phyloP scores from a whole-genome alignment of 2,329 filamentous ascomycete genomes.

The Trichophyton simii region DNA sequence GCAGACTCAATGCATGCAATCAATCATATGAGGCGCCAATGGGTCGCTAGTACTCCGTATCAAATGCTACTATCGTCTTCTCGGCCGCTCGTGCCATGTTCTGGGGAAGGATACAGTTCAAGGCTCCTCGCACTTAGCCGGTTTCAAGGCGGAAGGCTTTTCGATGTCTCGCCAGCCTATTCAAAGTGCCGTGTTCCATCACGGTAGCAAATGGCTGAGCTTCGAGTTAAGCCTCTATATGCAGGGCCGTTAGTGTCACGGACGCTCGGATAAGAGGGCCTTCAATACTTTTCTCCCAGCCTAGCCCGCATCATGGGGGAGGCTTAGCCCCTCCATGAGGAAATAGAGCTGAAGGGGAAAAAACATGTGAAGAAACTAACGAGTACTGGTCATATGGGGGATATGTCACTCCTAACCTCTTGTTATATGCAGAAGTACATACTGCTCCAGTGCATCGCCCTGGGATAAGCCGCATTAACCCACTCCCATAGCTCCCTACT shows the following conservation, averaged over 20 bases:
- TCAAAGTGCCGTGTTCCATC: neutral
- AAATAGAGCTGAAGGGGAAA: neutral
- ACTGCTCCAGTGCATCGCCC: neutral
- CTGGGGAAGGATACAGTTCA: neutral
- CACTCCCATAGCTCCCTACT: neutral
- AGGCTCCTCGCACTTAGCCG: neutral
- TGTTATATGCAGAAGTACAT: neutral
- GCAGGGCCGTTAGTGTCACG: neutral
- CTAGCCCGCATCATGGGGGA: neutral
- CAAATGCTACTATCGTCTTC: neutral
- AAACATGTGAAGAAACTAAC: constrained; percentile 2
- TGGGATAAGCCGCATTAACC: neutral
- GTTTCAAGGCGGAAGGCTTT: neutral
- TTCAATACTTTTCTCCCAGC: neutral
- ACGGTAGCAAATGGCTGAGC: neutral
- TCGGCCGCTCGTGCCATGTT: neutral
- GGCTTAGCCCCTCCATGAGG: neutral
- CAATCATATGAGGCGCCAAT: neutral
- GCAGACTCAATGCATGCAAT: neutral
- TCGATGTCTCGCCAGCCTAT: neutral
- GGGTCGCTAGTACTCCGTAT: too few relatives aligned
- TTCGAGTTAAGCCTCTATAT: constrained; percentile 2
- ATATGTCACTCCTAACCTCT: neutral
- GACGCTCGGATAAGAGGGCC: neutral
- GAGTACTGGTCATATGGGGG: neutral